A percentile compares a stretch with the other conserved stretches of the same genome.
phyloP scores from a whole-genome alignment of 2,329 filamentous ascomycete species.

The Fonsecaea monophora region DNA sequence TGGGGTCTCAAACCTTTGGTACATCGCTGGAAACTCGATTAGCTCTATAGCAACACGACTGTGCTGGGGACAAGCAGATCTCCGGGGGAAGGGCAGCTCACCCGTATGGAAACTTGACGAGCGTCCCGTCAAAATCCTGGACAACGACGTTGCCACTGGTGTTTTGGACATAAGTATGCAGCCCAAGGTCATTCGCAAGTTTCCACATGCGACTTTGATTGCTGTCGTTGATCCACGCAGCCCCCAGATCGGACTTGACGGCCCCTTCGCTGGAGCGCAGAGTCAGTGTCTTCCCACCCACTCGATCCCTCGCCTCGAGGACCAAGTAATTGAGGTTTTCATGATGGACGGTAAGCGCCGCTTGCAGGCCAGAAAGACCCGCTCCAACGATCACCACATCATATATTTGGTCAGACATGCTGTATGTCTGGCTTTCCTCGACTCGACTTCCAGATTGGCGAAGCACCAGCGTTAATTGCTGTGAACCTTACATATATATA shows the following conservation, averaged over 20 bases:
- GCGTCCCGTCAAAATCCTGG: constrained; percentile 40
- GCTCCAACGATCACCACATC: constrained; percentile 54
- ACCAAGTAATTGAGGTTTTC: constrained; percentile 53
- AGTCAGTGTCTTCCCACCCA: constrained; percentile 62
- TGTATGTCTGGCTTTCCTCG: neutral
- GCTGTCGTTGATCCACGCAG: constrained; percentile 49
- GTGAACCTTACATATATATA: neutral
- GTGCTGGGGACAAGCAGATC: neutral
- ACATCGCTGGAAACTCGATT: neutral
- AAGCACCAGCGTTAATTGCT: neutral
- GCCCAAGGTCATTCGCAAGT: constrained; percentile 42
- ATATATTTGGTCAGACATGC: constrained; percentile 18
- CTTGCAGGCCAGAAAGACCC: constrained; percentile 51
- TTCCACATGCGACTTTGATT: constrained; percentile 48
- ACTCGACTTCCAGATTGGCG: neutral
- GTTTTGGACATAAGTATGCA: constrained; percentile 45
- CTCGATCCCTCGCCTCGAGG: constrained; percentile 58
- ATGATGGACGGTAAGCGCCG: constrained; percentile 46
- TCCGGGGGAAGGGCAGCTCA: constrained; percentile 37
- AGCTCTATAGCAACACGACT: neutral
- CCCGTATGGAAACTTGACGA: constrained; percentile 46
- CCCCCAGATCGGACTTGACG: constrained; percentile 46
- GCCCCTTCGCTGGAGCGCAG: constrained; percentile 39
- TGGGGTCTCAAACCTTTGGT: constrained; percentile 14
- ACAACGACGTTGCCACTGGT: constrained; percentile 44